Percentiles rank a stretch among this genome's conserved stretches.
Conservation (phyloP, 2,329 filamentous ascomycete species). For the Aspergillus pseudotamarii region DNA sequence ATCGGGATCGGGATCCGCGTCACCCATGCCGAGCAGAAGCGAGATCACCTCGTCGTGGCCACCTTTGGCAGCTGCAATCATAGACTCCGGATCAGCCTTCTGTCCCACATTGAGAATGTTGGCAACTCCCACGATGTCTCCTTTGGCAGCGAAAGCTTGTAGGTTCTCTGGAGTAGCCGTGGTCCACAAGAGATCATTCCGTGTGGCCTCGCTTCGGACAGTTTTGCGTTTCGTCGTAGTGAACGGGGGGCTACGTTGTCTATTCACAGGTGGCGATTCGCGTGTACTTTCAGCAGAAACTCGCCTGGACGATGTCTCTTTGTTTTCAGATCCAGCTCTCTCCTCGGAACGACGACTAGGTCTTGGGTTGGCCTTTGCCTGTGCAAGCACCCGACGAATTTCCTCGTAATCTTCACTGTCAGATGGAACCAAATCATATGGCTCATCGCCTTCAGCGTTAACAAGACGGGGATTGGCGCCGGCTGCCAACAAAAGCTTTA, state of each 20-base stretch:
- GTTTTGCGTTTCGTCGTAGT: conserved; percentile 45
- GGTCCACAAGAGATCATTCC: conserved; percentile 55
- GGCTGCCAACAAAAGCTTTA: conserved; percentile 78
- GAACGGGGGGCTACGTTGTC: conserved; percentile 45
- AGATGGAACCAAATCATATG: conserved; percentile 77
- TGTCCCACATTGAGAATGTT: conserved; percentile 53
- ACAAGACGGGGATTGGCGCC: conserved; percentile 90
- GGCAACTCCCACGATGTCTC: conserved; percentile 52
- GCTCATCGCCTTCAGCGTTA: conserved; percentile 90
- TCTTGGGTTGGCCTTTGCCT: conserved; percentile 61
- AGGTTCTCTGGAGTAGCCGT: conserved; percentile 54
- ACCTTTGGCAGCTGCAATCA: conserved; percentile 88
- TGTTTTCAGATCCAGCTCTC: conserved; percentile 35
- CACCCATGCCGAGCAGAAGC: conserved; percentile 70
- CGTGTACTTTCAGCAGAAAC: conserved; percentile 50
- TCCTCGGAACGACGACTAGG: conserved; percentile 49
- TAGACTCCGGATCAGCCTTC: conserved; percentile 76
- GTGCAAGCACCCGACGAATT: conserved; percentile 70
- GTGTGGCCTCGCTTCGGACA: conserved; percentile 52
- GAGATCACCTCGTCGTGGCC: conserved; percentile 88
- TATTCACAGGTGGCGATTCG: conserved; percentile 45
- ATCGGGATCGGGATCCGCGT: conserved; percentile 68
- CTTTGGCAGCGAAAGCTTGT: conserved; percentile 52
- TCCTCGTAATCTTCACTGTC: conserved; percentile 78
- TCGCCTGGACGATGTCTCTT: conserved; percentile 44